A percentile compares a stretch with the other conserved stretches of the same genome.
Evolutionary conservation across 768 basidiomycete species (phyloP).

Genomic region (Mycena polygramma): DNA sequence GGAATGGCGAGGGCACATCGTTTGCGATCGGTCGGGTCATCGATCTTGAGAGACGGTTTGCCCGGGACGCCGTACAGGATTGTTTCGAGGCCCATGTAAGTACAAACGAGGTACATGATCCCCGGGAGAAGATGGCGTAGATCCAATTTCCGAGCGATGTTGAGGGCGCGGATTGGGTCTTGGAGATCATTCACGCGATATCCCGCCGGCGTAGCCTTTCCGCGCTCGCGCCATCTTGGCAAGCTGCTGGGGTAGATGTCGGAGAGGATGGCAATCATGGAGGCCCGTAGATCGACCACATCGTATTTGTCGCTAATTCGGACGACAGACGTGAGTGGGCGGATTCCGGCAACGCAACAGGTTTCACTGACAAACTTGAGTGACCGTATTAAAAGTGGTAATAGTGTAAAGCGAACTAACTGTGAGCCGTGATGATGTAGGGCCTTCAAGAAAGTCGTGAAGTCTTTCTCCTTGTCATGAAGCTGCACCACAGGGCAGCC

Average conservation of each 20-base stretch:
- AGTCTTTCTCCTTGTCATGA: conserved; percentile 12
- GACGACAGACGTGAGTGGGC: not conserved
- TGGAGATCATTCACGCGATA: not conserved
- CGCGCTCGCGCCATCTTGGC: not conserved
- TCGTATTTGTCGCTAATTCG: not conserved
- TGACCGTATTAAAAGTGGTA: not conserved
- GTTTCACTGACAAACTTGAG: not conserved
- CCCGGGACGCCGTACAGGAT: not conserved
- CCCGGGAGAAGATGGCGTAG: not conserved
- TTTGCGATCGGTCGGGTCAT: not conserved
- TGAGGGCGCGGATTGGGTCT: not conserved
- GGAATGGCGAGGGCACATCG: not conserved
- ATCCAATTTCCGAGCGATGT: not conserved
- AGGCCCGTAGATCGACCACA: not conserved
- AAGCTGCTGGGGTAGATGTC: not conserved
- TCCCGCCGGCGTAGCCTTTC: not conserved
- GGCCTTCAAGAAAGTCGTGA: not conserved
- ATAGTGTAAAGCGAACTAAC: not conserved
- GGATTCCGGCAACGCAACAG: not conserved
- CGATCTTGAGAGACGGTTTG: not conserved
- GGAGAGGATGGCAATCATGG: not conserved
- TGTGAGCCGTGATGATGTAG: not conserved
- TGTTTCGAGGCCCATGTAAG: not conserved
- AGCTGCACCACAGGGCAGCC: conserved; percentile 13
- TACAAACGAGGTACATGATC: not conserved